These are phyloP conservation scores for Xylariaceae sp. DNA, from an alignment of 2,329 filamentous ascomycete genomes.

Conservation along the genomic window DNA sequence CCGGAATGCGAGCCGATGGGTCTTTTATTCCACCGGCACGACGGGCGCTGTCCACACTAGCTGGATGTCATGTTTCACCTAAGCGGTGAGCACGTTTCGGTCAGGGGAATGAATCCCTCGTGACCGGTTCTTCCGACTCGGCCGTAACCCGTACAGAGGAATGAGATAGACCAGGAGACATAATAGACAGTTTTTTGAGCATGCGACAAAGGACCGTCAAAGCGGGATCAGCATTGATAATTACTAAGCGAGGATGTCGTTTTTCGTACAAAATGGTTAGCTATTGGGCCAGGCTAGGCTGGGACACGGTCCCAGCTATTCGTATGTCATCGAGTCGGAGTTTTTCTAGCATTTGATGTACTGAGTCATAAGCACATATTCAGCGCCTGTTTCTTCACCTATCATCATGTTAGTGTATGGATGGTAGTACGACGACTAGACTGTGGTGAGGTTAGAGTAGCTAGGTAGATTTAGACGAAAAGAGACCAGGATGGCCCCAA, in stretches of 20 bases:
- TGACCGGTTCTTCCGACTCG: slow-evolving; percentile 18
- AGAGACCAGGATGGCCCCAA: neutral
- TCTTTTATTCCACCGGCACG: slow-evolving; percentile 14
- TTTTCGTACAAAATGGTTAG: neutral
- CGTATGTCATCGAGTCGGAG: too few species aligned
- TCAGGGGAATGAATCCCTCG: slow-evolving; percentile 26
- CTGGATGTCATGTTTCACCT: slow-evolving; percentile 25
- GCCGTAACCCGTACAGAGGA: neutral
- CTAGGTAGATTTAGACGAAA: neutral
- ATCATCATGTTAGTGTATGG: too few species aligned
- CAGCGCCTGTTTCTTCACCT: too few species aligned
- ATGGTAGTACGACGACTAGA: too few species aligned
- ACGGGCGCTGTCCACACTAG: slow-evolving; percentile 16
- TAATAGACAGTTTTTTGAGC: neutral
- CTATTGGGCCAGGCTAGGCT: too few species aligned
- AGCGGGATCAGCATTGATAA: slow-evolving; percentile 19
- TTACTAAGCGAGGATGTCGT: slow-evolving; percentile 15
- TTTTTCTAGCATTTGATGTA: too few species aligned
- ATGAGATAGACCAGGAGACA: too few species aligned
- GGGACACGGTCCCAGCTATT: too few species aligned
- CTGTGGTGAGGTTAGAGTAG: neutral
- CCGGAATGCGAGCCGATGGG: slow-evolving; percentile 25
- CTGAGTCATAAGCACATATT: too few species aligned
- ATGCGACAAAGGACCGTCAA: slow-evolving; percentile 8
- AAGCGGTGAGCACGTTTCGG: slow-evolving; percentile 27